phyloP scores from a whole-genome alignment of 2,329 filamentous ascomycete species.

The Onygena corvina region DNA sequence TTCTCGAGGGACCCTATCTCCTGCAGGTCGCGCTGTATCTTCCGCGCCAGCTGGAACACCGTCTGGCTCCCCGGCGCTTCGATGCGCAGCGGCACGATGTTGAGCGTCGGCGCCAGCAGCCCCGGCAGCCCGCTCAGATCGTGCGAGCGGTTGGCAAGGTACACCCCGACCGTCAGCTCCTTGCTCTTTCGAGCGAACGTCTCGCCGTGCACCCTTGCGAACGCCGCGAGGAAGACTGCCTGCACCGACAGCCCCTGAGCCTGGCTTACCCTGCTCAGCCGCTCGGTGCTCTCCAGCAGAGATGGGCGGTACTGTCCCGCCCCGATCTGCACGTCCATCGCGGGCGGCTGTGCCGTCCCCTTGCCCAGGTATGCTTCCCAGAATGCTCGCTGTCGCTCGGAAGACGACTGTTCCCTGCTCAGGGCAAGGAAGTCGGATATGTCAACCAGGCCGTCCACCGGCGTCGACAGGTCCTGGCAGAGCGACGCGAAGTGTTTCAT shows the following conservation, averaged over 20 bases:
- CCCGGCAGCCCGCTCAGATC: slow-evolving; percentile 40
- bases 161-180: slow-evolving; percentile 59
- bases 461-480: slow-evolving; percentile 25
- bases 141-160: slow-evolving; percentile 63
- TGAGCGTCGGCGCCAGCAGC: slow-evolving; percentile 58
- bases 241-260: slow-evolving; percentile 54
- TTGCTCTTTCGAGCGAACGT: neutral
- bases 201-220: slow-evolving; percentile 33
- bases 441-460: slow-evolving; percentile 19
- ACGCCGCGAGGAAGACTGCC: slow-evolving; percentile 61
- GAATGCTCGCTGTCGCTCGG: slow-evolving; percentile 30
- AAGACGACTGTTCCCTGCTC: slow-evolving; percentile 19
- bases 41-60: slow-evolving; percentile 42
- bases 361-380: slow-evolving; percentile 32
- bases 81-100: slow-evolving; percentile 61
- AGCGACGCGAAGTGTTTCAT: slow-evolving; percentile 41
- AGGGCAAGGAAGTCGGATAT: slow-evolving; percentile 35
- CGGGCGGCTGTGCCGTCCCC: neutral
- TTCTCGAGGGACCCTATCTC: slow-evolving; percentile 47
- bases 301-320: slow-evolving; percentile 35
- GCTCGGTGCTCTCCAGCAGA: slow-evolving; percentile 33
- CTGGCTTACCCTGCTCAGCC: slow-evolving; percentile 36
- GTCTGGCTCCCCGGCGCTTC: slow-evolving; percentile 19
- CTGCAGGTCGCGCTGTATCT: slow-evolving; percentile 57
- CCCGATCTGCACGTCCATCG: neutral